phyloP scores from a whole-genome alignment of 192 early-diverging fungal genomes.

The Fimicolochytrium jonesii region DNA sequence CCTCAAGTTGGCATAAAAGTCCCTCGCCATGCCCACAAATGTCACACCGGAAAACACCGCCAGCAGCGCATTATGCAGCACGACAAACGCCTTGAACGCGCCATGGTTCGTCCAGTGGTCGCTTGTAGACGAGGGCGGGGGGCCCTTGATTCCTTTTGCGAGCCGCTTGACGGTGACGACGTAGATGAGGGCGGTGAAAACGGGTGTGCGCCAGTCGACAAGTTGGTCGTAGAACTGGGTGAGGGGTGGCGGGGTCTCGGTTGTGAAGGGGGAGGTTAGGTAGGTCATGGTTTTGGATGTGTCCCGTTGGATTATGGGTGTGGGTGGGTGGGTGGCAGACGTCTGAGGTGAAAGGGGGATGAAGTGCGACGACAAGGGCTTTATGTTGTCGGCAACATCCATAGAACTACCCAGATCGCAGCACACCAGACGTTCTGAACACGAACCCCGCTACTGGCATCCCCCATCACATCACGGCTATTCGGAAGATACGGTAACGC shows the following conservation, averaged over 20 bases:
- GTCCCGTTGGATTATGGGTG: no score
- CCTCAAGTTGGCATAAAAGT: slow-evolving; percentile 49
- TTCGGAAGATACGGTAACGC: no score
- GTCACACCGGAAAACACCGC: slow-evolving; percentile 69
- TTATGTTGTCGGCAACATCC: no score
- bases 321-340: no score
- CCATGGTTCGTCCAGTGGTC: slow-evolving; percentile 2
- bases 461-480: no score
- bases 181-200: slow-evolving; percentile 14
- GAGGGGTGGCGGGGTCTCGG: not conserved
- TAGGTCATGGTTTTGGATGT: slow-evolving; percentile 2
- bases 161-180: slow-evolving; percentile 22
- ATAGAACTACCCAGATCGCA: no score
- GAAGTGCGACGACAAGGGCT: no score
- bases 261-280: not conserved
- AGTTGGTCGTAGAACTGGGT: not conserved
- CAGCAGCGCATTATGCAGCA: slow-evolving; percentile 70
- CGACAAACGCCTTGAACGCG: slow-evolving; percentile 69
- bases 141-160: not conserved
- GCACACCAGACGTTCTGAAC: no score
- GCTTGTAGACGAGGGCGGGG: not conserved
- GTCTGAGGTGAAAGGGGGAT: no score
- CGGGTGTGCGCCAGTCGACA: slow-evolving; percentile 4
- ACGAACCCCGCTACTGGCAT: no score
- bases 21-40: slow-evolving; percentile 58